phyloP scores from a whole-genome alignment of 2,329 filamentous ascomycete species.

The Talaromyces sp. region DNA sequence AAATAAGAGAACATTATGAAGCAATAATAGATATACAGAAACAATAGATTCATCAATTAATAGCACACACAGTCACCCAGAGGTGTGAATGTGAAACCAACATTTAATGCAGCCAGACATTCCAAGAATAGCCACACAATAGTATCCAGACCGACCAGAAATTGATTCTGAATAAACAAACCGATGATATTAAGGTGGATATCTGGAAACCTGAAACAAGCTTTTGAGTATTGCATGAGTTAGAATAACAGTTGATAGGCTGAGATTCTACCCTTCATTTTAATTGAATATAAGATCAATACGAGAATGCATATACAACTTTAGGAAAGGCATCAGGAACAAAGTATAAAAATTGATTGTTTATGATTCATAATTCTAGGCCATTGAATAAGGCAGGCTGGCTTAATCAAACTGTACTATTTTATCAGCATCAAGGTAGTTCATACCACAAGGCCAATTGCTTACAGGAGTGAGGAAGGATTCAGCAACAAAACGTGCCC shows the following conservation, averaged over 20 bases:
- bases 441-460: conserved; percentile 1
- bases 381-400: not conserved
- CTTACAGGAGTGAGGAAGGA: conserved; percentile 91
- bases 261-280: not conserved
- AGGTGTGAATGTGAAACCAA: not conserved
- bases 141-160: not conserved
- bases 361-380: not conserved
- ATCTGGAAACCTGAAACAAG: not conserved
- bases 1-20: not conserved
- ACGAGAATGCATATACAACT: not conserved
- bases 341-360: not conserved
- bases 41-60: not conserved
- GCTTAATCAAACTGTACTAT: conserved; percentile 15
- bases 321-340: not conserved
- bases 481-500: conserved; percentile 95
- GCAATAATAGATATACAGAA: not conserved
- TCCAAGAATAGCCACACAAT: not conserved
- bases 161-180: not conserved
- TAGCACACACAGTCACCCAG: not conserved
- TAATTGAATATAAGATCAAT: not conserved
- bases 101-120: not conserved
- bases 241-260: not conserved
- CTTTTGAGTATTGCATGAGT: not conserved
- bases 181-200: not conserved
- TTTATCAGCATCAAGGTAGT: conserved; percentile 5